Percentiles rank a stretch among this genome's conserved stretches.
Evolutionary conservation across 176 grass and related monocot genomes (phyloP).

Genomic region (Cymbopogon citratus): DNA sequence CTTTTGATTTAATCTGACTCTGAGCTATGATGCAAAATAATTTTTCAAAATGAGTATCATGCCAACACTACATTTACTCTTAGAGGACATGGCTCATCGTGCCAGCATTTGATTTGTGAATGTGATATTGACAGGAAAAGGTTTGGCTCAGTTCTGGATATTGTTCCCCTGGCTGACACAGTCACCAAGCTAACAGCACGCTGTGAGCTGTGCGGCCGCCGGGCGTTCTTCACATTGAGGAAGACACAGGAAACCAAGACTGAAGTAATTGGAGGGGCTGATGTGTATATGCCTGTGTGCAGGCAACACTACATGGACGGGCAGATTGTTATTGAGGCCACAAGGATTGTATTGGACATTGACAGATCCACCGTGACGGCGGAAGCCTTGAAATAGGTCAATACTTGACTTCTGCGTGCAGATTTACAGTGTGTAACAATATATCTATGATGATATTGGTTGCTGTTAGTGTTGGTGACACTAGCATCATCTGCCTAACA

Average conservation of each 20-base stretch:
- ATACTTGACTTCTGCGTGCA: background rate
- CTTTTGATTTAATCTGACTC: background rate
- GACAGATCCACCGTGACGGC: conserved; percentile 39
- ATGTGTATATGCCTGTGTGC: conserved; percentile 92
- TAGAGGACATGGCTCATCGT: background rate
- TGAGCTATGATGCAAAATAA: background rate
- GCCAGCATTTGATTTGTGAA: conserved; percentile 16
- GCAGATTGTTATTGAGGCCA: conserved; percentile 56
- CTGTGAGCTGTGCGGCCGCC: conserved; percentile 65
- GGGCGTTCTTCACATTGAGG: conserved; percentile 84
- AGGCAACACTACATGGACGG: conserved; percentile 83
- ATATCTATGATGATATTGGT: background rate
- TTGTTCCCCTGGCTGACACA: conserved; percentile 76
- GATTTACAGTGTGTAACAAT: background rate
- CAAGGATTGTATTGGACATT: conserved; percentile 65
- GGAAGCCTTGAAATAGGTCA: conserved; percentile 32
- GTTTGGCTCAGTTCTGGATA: conserved; percentile 86
- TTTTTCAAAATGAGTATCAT: background rate
- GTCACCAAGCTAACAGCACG: conserved; percentile 81
- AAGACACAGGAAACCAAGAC: conserved; percentile 83
- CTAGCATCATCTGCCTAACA: background rate
- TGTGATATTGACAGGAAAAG: conserved; percentile 52
- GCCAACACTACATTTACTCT: background rate
- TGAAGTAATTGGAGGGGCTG: conserved; percentile 78
- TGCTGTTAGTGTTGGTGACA: background rate